Conservation (phyloP, 2,329 filamentous ascomycete species). For the Lithohypha guttulata region DNA sequence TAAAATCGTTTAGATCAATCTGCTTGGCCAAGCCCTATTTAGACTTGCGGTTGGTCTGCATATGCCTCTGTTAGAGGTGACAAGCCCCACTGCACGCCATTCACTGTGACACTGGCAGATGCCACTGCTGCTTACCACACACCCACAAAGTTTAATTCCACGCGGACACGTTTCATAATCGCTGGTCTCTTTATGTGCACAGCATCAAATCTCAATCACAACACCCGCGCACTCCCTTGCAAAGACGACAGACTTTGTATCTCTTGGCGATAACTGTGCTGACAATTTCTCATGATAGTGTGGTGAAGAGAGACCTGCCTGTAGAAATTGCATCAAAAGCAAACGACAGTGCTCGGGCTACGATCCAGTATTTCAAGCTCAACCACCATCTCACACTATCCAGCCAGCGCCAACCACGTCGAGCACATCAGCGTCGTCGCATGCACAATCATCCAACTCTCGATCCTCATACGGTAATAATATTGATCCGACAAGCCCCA, state of each 20-base stretch:
- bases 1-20: conserved; percentile 1
- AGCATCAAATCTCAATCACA: conserved; percentile 2
- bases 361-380: conserved; percentile 63
- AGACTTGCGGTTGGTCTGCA: not conserved
- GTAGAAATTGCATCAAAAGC: conserved; percentile 59
- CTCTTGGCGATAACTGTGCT: no score
- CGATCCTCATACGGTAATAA: conserved; percentile 9
- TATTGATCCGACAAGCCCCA: conserved; percentile 16
- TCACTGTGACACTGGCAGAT: conserved; percentile 1
- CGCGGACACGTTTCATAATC: conserved; percentile 2
- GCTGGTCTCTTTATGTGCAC: not conserved
- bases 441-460: conserved; percentile 28
- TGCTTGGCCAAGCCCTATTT: not conserved
- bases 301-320: conserved; percentile 88
- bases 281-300: conserved; percentile 58
- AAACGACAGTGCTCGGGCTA: conserved; percentile 58
- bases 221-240: no score
- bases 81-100: conserved; percentile 6
- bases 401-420: conserved; percentile 58
- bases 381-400: conserved; percentile 28
- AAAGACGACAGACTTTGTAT: no score
- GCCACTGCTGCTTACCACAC: conserved; percentile 2
- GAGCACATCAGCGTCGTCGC: conserved; percentile 8
- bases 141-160: conserved; percentile 6
- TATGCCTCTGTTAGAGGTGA: conserved; percentile 1